A percentile compares a stretch with the other conserved stretches of the same genome.
phyloP scores from a whole-genome alignment of 352 stramenopile species.

The Phytophthora chlamydospora region DNA sequence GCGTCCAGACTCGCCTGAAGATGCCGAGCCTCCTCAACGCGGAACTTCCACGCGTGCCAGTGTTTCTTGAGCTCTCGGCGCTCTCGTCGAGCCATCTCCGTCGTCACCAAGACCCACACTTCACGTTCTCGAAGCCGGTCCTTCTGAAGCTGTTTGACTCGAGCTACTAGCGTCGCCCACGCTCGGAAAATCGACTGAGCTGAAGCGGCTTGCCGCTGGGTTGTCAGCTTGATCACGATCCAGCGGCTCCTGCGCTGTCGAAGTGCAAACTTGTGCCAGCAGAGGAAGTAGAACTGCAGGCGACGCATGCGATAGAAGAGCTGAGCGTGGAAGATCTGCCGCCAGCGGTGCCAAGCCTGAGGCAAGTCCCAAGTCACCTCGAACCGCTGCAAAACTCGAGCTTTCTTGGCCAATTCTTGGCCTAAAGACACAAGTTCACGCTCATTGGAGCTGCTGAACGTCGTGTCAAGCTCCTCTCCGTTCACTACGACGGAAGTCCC shows the following conservation, averaged over 20 bases:
- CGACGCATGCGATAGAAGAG: slow-evolving; percentile 63
- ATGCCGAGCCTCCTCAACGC: slow-evolving; percentile 45
- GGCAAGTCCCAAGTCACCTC: slow-evolving; percentile 47
- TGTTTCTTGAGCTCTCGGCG: slow-evolving; percentile 45
- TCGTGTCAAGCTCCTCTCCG: background rate
- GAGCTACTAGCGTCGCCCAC: slow-evolving; percentile 51
- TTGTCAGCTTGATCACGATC: slow-evolving; percentile 30
- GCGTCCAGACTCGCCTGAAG: slow-evolving; percentile 49
- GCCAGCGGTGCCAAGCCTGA: slow-evolving; percentile 59
- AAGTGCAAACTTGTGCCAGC: slow-evolving; percentile 40
- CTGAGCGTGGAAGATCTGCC: slow-evolving; percentile 61
- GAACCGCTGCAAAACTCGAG: slow-evolving; percentile 58
- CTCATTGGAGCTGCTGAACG: background rate
- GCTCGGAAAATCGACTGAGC: slow-evolving; percentile 23
- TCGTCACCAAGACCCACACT: slow-evolving; percentile 61
- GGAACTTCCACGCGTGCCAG: slow-evolving; percentile 52
- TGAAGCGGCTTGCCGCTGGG: slow-evolving; percentile 3
- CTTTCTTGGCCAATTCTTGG: slow-evolving; percentile 38
- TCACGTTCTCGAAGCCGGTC: slow-evolving; percentile 60
- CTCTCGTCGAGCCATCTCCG: slow-evolving; percentile 53
- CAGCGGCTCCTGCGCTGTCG: slow-evolving; percentile 14
- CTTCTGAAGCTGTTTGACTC: slow-evolving; percentile 51
- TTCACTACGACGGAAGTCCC: too few relatives aligned
- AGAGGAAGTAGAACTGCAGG: slow-evolving; percentile 36
- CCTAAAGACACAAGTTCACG: slow-evolving; percentile 25